A percentile compares a stretch with the other conserved stretches of the same genome.
These are phyloP conservation scores for Chytriomyces sp. DNA, from an alignment of 192 early-diverging fungal species.

Conservation along the genomic window DNA sequence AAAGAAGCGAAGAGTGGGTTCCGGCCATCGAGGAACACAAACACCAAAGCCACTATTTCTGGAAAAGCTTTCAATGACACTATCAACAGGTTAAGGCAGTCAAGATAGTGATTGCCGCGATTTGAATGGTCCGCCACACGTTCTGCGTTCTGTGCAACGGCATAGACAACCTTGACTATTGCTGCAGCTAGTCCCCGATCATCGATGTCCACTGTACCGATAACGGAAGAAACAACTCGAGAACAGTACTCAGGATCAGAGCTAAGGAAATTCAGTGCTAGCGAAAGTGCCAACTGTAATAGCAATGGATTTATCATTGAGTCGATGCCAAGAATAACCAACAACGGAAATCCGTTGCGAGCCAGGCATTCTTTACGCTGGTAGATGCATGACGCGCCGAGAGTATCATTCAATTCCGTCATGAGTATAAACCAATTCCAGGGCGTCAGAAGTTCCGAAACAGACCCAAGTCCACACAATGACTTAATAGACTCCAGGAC, in stretches of 20 bases:
- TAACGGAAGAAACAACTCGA: neutral
- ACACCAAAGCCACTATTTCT: slow-evolving; percentile 17
- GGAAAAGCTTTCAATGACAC: too few species aligned
- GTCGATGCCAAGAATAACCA: neutral
- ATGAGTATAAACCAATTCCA: slow-evolving; percentile 7
- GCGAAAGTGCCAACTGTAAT: slow-evolving; percentile 7
- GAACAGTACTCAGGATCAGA: neutral
- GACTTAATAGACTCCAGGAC: neutral
- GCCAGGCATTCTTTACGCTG: neutral
- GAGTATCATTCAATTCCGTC: neutral
- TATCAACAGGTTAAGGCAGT: too few species aligned
- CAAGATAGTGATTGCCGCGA: too few species aligned
- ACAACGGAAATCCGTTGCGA: slow-evolving; percentile 1
- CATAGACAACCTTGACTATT: slow-evolving; percentile 9
- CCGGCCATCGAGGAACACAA: slow-evolving; percentile 9
- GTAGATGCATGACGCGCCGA: neutral
- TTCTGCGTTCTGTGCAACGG: neutral
- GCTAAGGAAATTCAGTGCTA: slow-evolving; percentile 8
- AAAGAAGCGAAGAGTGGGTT: slow-evolving; percentile 5
- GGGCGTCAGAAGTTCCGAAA: neutral
- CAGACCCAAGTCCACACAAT: neutral
- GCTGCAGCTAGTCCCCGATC: neutral
- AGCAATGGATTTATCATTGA: neutral
- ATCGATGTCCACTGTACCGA: neutral
- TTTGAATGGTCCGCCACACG: neutral